phyloP scores from a whole-genome alignment of 1,139 yeast species.

The Schizosaccharomyces versatilis region DNA sequence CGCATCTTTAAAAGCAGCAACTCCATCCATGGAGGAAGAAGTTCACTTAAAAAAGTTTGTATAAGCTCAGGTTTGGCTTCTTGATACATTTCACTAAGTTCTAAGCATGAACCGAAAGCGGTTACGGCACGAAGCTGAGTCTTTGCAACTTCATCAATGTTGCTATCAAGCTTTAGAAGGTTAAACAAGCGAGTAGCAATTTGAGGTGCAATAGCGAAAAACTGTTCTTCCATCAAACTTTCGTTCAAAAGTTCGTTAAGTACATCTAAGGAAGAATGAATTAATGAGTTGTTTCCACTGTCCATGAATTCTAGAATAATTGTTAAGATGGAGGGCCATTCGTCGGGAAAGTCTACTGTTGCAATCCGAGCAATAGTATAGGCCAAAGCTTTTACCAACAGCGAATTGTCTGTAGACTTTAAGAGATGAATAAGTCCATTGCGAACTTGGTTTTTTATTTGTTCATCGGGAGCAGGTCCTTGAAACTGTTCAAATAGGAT shows the following conservation, averaged over 20 bases:
- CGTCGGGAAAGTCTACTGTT: conserved; percentile 10
- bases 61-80: conserved; percentile 9
- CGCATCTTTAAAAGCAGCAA: conserved; percentile 4
- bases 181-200: conserved; percentile 5
- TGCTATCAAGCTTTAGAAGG: conserved; percentile 2
- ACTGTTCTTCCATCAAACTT: conserved; percentile 10
- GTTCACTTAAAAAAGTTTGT: conserved; percentile 6
- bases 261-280: background rate
- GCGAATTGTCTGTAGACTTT: background rate
- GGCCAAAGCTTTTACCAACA: conserved; percentile 5
- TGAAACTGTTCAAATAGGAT: conserved; percentile 7
- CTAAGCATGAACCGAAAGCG: conserved; percentile 10
- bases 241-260: conserved; percentile 9
- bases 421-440: conserved; percentile 3
- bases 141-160: background rate
- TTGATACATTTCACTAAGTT: conserved; percentile 10
- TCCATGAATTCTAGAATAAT: conserved; percentile 4
- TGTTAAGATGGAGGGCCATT: conserved; percentile 11
- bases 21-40: conserved; percentile 11
- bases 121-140: conserved; percentile 6
- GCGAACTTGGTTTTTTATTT: conserved; percentile 7
- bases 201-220: conserved; percentile 8
- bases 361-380: conserved; percentile 10
- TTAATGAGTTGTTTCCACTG: background rate
- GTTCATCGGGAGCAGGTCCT: conserved; percentile 6